Evolutionary conservation across 345 rosid genomes (phyloP), one percentile per base, ranked within the genome.

Genomic region (Citrus maxima): DNA sequence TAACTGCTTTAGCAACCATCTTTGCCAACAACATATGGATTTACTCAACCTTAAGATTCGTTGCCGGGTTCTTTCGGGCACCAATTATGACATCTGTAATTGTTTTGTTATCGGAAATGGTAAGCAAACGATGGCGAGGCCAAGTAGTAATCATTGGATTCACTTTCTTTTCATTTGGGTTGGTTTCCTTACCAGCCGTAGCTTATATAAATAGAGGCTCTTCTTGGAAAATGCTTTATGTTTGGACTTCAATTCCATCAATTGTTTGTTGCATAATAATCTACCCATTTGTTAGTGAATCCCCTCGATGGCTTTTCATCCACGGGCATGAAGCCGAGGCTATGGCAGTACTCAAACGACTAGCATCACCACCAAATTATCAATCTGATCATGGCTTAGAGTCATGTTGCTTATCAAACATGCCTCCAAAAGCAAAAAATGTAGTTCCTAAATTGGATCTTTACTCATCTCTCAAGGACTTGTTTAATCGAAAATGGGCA

Each of bases 271-370:
- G 76, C 72, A 2, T 79, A 3, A 7, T 88, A 63, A 81, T 82
- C 24, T 74, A 72, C 42, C 40, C 86, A 59, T 82, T 84, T 2
- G 84, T 85, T 7, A 73, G 77, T 2, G 92, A 90, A 66, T 92
- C 93, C 0, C 92, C 91, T 0, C 75, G 90, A 28, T 92, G 90
- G 93, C 90, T 90, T 60, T 74, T 84, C 68, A 55, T 87, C 80
- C 84, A 71, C 32, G 90, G 88, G 4, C 79, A 80, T 6, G 69
- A 82, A 16, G 62, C 40, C 32, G 89, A 88, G 70, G 90, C 89
- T 30, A 37, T 80, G 56, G 68, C 69, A 7, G 77, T 80, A 14
- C 83, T 88, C 35, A 49, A 9, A 40, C 72, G 60, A 21, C 27
- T 83, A 34, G 24, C 78, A 12, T 54, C 67, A 18, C 35, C 38